Base-by-base conservation (phyloP, 1,139 yeast species). In the Candida tropicalis region DNA sequence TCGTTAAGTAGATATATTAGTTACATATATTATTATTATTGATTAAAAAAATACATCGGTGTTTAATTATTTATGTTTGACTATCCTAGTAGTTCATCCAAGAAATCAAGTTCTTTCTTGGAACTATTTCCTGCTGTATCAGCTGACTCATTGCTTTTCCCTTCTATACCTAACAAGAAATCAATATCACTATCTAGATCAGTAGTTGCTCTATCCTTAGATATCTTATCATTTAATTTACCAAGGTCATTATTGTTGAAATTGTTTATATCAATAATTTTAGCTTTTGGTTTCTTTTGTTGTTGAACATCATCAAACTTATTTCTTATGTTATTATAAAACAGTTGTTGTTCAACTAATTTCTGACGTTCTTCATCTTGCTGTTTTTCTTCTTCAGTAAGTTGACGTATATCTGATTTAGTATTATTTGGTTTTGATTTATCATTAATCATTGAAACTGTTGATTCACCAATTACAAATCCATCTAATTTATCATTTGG, bases 191-290 rank as follows among this genome's bases (percentile, higher is more conserved):
- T 35, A 15, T 42, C 46, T 5, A 39, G 35, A 16, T 38, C 33
- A 1, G 39, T 28, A 9, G 24, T 20, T 5, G 32, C 12, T n/a
- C 34, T 33, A 12, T 39, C 40, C 15, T 37, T 43, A 8, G 46
- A 44, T 13, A 70, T 45, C 35, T 56, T 59, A 16, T 52, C 48
- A 46, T 70, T 68, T 45, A 71, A 45, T 42, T 63, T 73, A 4
- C 29, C 41, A 7, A 48, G 49, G 40, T 67, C 70, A 11, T 52
- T 44, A 11, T 45, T 48, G 40, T 62, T 59, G 27, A 61, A 56
- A 47, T 69, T 73, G 48, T 73, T 66, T 45, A 73, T 59, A 32
- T 73, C 77, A n/a, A 72, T 43, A 1, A 71, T 67, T 42, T 61
- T 65, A 15, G 44, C 18, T 13, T 47, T 9, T 22, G 36, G n/a